phyloP scores from a whole-genome alignment of 192 early-diverging fungal species.

The Anaeromyces robustus region DNA sequence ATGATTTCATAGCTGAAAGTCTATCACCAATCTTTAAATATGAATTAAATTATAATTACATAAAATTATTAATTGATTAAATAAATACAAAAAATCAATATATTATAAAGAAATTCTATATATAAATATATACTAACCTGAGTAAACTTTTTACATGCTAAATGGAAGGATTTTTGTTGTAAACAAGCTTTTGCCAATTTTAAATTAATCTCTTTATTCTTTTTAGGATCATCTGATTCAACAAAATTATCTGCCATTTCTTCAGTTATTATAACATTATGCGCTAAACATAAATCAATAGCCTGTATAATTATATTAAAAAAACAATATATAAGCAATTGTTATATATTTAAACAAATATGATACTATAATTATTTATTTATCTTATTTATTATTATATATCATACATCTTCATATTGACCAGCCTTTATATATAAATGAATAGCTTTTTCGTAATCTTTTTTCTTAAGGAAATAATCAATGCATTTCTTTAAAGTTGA shows the following conservation, averaged over 20 bases:
- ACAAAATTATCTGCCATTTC: slow-evolving; percentile 18
- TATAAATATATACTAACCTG: too few species aligned
- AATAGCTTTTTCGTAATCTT: neutral
- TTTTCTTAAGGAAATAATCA: neutral
- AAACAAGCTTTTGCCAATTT: slow-evolving; percentile 22
- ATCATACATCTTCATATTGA: neutral
- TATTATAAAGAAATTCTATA: too few species aligned
- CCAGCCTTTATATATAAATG: neutral
- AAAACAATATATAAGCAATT: too few species aligned
- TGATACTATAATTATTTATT: too few species aligned
- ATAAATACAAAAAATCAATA: too few species aligned
- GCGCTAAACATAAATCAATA: slow-evolving; percentile 13
- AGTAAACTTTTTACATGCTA: slow-evolving; percentile 36
- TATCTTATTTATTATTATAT: neutral
- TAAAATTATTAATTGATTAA: too few species aligned
- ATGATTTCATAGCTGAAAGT: slow-evolving; percentile 28
- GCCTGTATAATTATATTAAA: slow-evolving; percentile 1
- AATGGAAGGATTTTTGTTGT: slow-evolving; percentile 18
- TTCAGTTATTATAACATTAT: slow-evolving; percentile 24
- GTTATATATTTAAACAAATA: too few species aligned
- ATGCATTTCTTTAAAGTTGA: neutral
- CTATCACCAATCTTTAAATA: slow-evolving; percentile 26
- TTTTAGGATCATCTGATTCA: slow-evolving; percentile 1
- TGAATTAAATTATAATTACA: too few species aligned
- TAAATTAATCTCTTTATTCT: slow-evolving; percentile 6